These are phyloP conservation scores for Trypanosoma vivax DNA, from an alignment of 208 protist genomes.

Conservation along the genomic window DNA sequence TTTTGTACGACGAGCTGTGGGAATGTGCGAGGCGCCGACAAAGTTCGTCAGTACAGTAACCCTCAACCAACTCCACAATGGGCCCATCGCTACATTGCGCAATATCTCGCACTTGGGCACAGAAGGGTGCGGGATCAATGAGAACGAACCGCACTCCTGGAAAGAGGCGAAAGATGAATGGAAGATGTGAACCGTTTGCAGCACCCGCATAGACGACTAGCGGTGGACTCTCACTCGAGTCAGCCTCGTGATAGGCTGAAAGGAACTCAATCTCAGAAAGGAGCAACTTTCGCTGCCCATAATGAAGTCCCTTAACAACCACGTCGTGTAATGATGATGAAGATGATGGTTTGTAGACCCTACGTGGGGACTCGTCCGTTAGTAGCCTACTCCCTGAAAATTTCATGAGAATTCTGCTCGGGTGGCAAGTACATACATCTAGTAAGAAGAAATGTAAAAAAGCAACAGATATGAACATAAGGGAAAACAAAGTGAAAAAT, in stretches of 20 bases:
- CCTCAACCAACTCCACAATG: slow-evolving; percentile 71
- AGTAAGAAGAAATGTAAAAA: background rate
- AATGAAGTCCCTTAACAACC: slow-evolving; percentile 85
- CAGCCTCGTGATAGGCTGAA: slow-evolving; percentile 23
- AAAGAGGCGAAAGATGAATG: slow-evolving; percentile 80
- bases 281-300: slow-evolving; percentile 93
- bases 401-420: slow-evolving; percentile 23
- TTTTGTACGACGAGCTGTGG: slow-evolving; percentile 47
- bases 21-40: slow-evolving; percentile 54
- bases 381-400: slow-evolving; percentile 44
- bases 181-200: slow-evolving; percentile 91
- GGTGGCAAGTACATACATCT: too few species aligned
- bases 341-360: slow-evolving; percentile 46
- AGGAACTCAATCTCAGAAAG: slow-evolving; percentile 94
- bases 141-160: slow-evolving; percentile 76
- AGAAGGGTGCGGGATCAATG: slow-evolving; percentile 91
- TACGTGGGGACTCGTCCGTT: slow-evolving; percentile 28
- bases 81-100: slow-evolving; percentile 25
- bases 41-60: slow-evolving; percentile 87
- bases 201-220: slow-evolving; percentile 92
- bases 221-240: slow-evolving; percentile 21
- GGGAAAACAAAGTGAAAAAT: background rate
- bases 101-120: slow-evolving; percentile 30
- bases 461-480: background rate
- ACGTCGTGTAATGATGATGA: slow-evolving; percentile 29